Percentiles rank a stretch among this genome's conserved stretches.
Evolutionary conservation across 768 basidiomycete species (phyloP).

Genomic region (Naganishia vaughanmartiniae): DNA sequence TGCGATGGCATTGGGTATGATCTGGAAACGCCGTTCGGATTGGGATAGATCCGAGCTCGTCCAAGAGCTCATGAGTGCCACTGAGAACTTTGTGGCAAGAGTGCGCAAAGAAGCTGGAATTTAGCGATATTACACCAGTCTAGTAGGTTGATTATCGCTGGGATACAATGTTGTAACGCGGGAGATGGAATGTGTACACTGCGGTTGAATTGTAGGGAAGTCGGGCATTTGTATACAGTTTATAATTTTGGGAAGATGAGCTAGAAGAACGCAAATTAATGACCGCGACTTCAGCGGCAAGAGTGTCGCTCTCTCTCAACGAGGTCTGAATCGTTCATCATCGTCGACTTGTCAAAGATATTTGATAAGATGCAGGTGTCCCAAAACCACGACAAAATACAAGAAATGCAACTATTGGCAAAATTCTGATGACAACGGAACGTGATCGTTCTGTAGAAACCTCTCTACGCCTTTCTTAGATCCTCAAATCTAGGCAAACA

Average conservation of each 20-base stretch:
- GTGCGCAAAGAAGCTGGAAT: slow-evolving; percentile 22
- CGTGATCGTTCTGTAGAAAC: neutral
- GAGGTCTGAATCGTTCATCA: neutral
- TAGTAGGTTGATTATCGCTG: neutral
- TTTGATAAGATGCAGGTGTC: neutral
- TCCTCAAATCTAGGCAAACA: slow-evolving; percentile 43
- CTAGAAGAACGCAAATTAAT: too few species aligned
- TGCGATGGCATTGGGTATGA: slow-evolving; percentile 69
- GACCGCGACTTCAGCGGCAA: too few species aligned
- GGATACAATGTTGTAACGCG: neutral
- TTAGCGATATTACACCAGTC: neutral
- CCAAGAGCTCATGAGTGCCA: slow-evolving; percentile 60
- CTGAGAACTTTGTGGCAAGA: slow-evolving; percentile 64
- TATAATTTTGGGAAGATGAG: too few species aligned
- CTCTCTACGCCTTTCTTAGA: neutral
- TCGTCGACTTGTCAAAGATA: too few species aligned
- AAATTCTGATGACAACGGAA: neutral
- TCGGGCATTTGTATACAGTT: too few species aligned
- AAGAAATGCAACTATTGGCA: neutral
- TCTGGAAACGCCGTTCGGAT: slow-evolving; percentile 77
- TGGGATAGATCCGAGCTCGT: slow-evolving; percentile 78
- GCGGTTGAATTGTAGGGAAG: too few species aligned
- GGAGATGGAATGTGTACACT: neutral
- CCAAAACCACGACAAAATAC: slow-evolving; percentile 16
- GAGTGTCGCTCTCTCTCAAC: neutral